Evolutionary conservation across 495 filamentous ascomycete species (phyloP), one percentile per base, ranked within the genome.

Genomic region (Talaromyces ruber): DNA sequence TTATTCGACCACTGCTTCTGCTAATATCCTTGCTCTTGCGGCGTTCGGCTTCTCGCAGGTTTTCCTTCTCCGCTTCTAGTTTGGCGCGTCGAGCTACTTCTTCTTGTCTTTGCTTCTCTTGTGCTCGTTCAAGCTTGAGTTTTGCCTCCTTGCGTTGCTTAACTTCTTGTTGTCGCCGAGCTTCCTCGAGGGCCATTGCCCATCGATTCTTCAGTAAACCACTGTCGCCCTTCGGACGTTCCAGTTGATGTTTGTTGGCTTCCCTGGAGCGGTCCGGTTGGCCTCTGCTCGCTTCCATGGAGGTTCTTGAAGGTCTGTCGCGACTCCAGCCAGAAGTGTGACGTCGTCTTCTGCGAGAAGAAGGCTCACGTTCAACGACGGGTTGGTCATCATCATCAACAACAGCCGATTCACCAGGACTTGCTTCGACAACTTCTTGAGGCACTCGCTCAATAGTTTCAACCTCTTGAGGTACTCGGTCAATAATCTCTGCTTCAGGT

Each of bases 161-260:
- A 28, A 70, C 70, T 51, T 77, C 76, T 56, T 76, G 73, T 39
- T 74, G 72, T 47, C 70, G 66, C 34, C 70, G 70, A 7, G 77
- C 72, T 59, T 77, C 72, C 25, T 74, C 74, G 12, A 80, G 55
- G 26, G 77, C 74, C 50, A 68, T 71, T 7, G 72, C 66, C 75
- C 74, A 80, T 29, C 74, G 71, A 56, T 73, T 74, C 12, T 70
- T 73, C 56, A 79, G 63, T 3, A 72, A 16, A 29, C 64, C 65
- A 32, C 66, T 63, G 53, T 76, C 73, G 43, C 69, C 72, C 66
- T 77, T 79, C 52, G 72, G 72, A 28, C 71, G 71, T 60, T 60
- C 59, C 24, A 60, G 59, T 18, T 52, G 53, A 45, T 32, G 43
- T 30, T 62, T 63, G 12, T 45, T 56, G 6, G 55, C 53, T 64